Evolutionary conservation across 2,329 filamentous ascomycete species (phyloP).

Genomic region (Cordyceps militaris): DNA sequence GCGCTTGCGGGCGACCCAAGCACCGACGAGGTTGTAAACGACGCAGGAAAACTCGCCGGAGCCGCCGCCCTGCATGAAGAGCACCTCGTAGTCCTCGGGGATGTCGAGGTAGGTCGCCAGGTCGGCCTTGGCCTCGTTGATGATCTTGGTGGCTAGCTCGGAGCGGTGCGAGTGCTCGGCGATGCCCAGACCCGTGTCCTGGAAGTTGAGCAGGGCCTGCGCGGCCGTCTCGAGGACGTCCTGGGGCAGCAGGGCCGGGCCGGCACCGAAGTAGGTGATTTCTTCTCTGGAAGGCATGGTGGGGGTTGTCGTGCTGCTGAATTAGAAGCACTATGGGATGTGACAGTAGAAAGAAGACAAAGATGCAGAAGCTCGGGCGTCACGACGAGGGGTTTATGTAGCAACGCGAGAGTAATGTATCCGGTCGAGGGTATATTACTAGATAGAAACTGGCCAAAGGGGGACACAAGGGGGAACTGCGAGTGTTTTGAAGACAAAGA

Average conservation of each 20-base stretch:
- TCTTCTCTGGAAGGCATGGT: slow-evolving; percentile 66
- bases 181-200: slow-evolving; percentile 68
- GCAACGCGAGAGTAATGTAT: slow-evolving; percentile 8
- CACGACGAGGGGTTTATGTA: slow-evolving; percentile 11
- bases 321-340: neutral
- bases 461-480: neutral
- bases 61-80: slow-evolving; percentile 85
- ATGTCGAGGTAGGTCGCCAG: slow-evolving; percentile 71
- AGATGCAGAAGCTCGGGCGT: slow-evolving; percentile 2
- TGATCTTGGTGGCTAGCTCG: slow-evolving; percentile 66
- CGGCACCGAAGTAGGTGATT: slow-evolving; percentile 82
- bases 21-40: slow-evolving; percentile 74
- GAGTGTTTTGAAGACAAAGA: neutral
- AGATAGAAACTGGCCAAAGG: slow-evolving; percentile 5
- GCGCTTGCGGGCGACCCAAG: slow-evolving; percentile 70
- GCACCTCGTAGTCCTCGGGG: slow-evolving; percentile 76
- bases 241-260: slow-evolving; percentile 80
- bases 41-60: slow-evolving; percentile 78
- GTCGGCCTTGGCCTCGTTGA: slow-evolving; percentile 70
- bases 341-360: neutral
- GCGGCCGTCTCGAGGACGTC: slow-evolving; percentile 71
- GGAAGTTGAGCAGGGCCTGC: slow-evolving; percentile 71
- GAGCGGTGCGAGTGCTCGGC: slow-evolving; percentile 90
- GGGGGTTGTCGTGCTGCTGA: neutral
- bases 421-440: slow-evolving; percentile 13